phyloP scores from a whole-genome alignment of 2,329 filamentous ascomycete genomes.

The Fusarium mexicanum region DNA sequence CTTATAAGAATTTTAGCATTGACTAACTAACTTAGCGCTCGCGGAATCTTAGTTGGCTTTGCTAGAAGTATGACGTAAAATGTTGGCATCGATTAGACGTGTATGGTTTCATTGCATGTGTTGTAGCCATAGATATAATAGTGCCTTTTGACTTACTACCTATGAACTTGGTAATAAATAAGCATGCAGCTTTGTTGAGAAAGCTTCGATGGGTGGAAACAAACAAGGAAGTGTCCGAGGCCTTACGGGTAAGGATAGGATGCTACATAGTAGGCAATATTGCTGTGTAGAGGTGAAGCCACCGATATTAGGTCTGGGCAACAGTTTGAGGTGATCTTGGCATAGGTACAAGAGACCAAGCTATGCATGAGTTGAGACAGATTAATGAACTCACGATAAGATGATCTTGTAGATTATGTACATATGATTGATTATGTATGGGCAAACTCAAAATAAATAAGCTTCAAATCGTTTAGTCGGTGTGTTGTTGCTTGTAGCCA shows the following conservation, averaged over 20 bases:
- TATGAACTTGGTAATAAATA: neutral
- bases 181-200: neutral
- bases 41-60: neutral
- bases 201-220: neutral
- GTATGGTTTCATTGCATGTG: neutral
- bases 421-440: neutral
- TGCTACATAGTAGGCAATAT: neutral
- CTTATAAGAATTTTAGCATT: neutral
- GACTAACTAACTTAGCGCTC: slow-evolving; percentile 1
- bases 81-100: neutral
- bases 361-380: neutral
- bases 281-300: neutral
- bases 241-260: neutral
- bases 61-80: neutral
- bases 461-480: neutral
- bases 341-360: neutral
- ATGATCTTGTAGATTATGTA: neutral
- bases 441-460: neutral
- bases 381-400: neutral
- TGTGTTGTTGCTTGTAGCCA: neutral
- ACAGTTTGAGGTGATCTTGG: neutral
- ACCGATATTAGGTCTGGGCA: neutral
- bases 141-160: neutral
- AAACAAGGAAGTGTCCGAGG: neutral
- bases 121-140: neutral